These are phyloP conservation scores for Penicillium subrubescens DNA, from an alignment of 495 filamentous ascomycete species.

Conservation along the genomic window DNA sequence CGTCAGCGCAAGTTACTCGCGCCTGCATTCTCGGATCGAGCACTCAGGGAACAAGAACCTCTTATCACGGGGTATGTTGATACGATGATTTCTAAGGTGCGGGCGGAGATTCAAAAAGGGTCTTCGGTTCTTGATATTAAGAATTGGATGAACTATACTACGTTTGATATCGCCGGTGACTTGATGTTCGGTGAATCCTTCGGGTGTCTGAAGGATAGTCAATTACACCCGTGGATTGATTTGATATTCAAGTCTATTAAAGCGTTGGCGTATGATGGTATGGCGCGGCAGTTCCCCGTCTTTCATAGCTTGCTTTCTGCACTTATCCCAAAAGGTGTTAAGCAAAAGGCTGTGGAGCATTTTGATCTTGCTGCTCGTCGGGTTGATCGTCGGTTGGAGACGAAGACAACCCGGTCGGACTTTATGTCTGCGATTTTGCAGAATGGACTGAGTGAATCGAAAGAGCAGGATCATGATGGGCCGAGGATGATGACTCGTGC, in stretches of 20 bases:
- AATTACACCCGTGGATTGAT: constrained; percentile 51
- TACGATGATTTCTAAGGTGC: constrained; percentile 37
- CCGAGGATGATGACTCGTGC: constrained; percentile 27
- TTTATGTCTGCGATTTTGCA: constrained; percentile 33
- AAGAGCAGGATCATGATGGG: constrained; percentile 19
- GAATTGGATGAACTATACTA: constrained; percentile 39
- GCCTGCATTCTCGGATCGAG: constrained; percentile 50
- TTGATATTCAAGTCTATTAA: constrained; percentile 41
- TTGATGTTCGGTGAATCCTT: constrained; percentile 56
- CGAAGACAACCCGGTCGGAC: constrained; percentile 20
- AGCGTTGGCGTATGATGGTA: constrained; percentile 20
- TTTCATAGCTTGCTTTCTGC: constrained; percentile 17
- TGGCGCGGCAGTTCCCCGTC: constrained; percentile 35
- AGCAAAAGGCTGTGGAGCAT: constrained; percentile 20
- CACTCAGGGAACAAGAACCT: constrained; percentile 41
- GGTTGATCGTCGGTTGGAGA: constrained; percentile 24
- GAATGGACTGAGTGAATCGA: constrained; percentile 26
- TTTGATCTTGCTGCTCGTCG: constrained; percentile 29
- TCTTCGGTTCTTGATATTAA: constrained; percentile 23
- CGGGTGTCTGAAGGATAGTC: constrained; percentile 42
- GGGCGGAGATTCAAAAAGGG: constrained; percentile 3
- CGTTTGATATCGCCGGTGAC: constrained; percentile 54
- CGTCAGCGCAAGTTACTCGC: constrained; percentile 44
- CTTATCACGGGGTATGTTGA: constrained; percentile 43
- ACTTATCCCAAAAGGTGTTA: constrained; percentile 16